Base-by-base conservation (phyloP, 2,329 filamentous ascomycete genomes). In the Davidsoniella neocaledoniae region DNA sequence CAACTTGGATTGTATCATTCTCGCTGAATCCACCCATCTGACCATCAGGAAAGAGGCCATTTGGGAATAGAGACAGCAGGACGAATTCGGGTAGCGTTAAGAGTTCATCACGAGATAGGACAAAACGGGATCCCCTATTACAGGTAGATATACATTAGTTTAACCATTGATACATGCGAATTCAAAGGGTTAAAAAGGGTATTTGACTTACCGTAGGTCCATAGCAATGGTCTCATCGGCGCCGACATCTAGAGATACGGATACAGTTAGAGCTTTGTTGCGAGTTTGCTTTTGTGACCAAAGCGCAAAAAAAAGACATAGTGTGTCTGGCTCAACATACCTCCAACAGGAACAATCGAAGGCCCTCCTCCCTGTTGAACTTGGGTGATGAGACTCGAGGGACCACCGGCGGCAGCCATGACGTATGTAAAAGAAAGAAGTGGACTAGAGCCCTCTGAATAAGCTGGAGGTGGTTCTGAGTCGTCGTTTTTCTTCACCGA, bases 381-480 rank as follows among this genome's bases (percentile, higher is more conserved):
- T 71, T 98, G 91, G 67, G 91, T 98, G 69, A 98, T 94, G 63
- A 98, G 94, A 77, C 91, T 96, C 71, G 88, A 83, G 59, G 88
- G 85, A 70, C 88, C 90, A 73, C 90, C 90, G 68, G 90, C 88
- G 64, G 87, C 85, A 68, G 91, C 88, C 91, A 98, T 98, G 64
- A 94, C 78, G 77, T 93, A 98, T 59, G 83, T 81, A 62, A 98
- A 98, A 52, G 86, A 86, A 54, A 83, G 76, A 64, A 98, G 79
- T 55, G 91, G 91, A 70, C 86, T 95, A 54, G 80, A 83, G 59
- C 90, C 88, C 77, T 96, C 90, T 57, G 85, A 87, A 66, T 98
- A 98, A 51, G 91, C 90, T 52, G 91, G 91, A 54, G 91, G 91
- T 53, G 90, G 90, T 69, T 96, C 91, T 66, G 78, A 76, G 68